These are phyloP conservation scores for Aspergillus sp. DNA, from an alignment of 2,329 filamentous ascomycete species.

Conservation along the genomic window DNA sequence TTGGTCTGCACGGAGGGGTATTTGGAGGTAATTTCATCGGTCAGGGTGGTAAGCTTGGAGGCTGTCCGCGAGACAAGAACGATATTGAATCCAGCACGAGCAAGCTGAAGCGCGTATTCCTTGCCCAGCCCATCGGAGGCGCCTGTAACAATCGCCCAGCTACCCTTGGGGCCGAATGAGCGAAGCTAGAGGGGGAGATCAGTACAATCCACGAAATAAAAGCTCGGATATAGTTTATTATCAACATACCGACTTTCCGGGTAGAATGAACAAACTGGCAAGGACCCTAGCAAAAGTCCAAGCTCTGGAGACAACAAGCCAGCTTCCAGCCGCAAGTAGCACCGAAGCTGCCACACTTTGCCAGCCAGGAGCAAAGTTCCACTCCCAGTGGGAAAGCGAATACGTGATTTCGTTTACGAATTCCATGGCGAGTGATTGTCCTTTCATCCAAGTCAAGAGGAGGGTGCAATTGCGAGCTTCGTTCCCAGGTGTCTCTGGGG, in stretches of 20 bases:
- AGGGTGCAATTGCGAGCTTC: neutral
- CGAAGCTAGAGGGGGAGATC: constrained; percentile 62
- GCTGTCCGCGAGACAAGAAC: constrained; percentile 93
- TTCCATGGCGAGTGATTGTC: constrained; percentile 29
- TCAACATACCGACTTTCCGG: constrained; percentile 47
- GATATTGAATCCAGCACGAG: constrained; percentile 89
- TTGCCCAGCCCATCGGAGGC: constrained; percentile 96
- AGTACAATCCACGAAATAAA: constrained; percentile 8
- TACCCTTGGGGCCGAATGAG: constrained; percentile 86
- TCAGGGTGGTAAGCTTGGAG: constrained; percentile 79
- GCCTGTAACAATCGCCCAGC: constrained; percentile 92
- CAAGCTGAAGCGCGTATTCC: constrained; percentile 89
- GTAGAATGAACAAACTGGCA: constrained; percentile 67
- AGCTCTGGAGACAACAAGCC: constrained; percentile 58
- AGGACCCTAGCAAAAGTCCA: constrained; percentile 62
- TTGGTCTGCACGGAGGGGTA: constrained; percentile 70
- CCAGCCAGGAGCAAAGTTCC: constrained; percentile 36
- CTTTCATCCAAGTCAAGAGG: neutral
- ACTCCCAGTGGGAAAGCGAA: constrained; percentile 35
- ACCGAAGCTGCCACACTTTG: constrained; percentile 36
- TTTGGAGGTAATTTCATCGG: constrained; percentile 69
- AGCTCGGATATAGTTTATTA: neutral
- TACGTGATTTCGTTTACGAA: constrained; percentile 29
- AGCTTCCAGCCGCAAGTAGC: constrained; percentile 52
- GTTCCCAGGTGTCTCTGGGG: neutral